Evolutionary conservation across 1,139 yeast genomes (phyloP).

Genomic region (Pichiaceae sp.): DNA sequence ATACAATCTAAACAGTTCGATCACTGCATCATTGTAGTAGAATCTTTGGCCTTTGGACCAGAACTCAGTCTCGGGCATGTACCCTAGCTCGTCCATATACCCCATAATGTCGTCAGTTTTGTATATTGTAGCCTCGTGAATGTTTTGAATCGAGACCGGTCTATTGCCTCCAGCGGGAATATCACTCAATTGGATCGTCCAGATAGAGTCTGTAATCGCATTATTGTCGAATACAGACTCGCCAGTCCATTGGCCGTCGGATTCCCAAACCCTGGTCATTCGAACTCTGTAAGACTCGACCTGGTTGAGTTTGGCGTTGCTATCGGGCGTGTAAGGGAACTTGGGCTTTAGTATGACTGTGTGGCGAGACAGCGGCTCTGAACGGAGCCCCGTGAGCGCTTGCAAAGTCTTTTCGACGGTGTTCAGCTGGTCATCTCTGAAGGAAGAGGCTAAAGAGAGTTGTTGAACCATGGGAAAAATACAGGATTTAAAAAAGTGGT

Average conservation of each 20-base stretch:
- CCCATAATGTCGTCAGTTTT: conserved; percentile 26
- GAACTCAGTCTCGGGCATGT: conserved; percentile 55
- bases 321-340: conserved; percentile 25
- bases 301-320: conserved; percentile 23
- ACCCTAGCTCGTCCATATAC: conserved; percentile 58
- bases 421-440: conserved; percentile 13
- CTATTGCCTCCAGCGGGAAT: conserved; percentile 83
- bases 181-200: conserved; percentile 70
- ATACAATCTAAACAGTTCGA: conserved; percentile 49
- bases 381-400: conserved; percentile 24
- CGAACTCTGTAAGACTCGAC: conserved; percentile 25
- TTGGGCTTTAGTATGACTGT: conserved; percentile 24
- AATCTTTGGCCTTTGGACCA: conserved; percentile 61
- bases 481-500: neutral
- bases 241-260: conserved; percentile 5
- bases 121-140: conserved; percentile 55
- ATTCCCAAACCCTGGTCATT: conserved; percentile 23
- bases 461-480: conserved; percentile 24
- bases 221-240: conserved; percentile 10
- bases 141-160: conserved; percentile 57
- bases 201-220: conserved; percentile 24
- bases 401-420: conserved; percentile 18
- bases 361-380: conserved; percentile 19
- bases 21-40: conserved; percentile 54
- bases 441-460: conserved; percentile 20